Evolutionary conservation across 345 rosid species (phyloP), one percentile per base, ranked within the genome.

Genomic region (Pseudoturritis turrita): DNA sequence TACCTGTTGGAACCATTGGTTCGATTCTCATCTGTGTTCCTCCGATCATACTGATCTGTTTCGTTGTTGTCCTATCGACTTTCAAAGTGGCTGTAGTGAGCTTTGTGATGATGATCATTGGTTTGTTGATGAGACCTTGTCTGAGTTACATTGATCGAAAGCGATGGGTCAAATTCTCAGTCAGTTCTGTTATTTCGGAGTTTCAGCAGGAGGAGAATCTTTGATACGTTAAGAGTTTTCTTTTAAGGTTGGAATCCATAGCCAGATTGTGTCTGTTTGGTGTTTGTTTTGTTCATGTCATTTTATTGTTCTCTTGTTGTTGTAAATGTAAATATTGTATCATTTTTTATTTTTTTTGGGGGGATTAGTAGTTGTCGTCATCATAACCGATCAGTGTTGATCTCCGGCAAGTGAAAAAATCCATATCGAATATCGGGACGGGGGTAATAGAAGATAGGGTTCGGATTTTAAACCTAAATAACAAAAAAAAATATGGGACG

Each of bases 11-110:
- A 56, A 86, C 83, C 6, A 45, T 65, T 37, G 93, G 93, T 64
- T 81, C 89, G 6, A 18, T 89, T 21, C 41, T 85, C 10, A 75
- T 88, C 62, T 89, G 96, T 53, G 59, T 88, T 55, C 93, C 93
- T 76, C 93, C 88, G 11, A 73, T 84, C 45, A 55, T 86, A 41
- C 58, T 89, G 75, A 88, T 89, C 4, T 68, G 81, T 62, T 75
- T 79, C 0, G 93, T 88, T 0, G 70, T 89, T 75, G 83, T 77
- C 1, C 76, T 89, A 17, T 82, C 91, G 45, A 65, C 96, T 3
- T 43, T 82, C 13, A 89, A 84, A 81, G 89, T 85, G 13, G 84
- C 85, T 39, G 21, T 63, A 2, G 70, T 85, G 29, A 85, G 93
- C 72, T 70, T 81, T 36, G 76, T 60, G 51, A 84, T 86, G 56